These are phyloP conservation scores for Coemansia sp. DNA, from an alignment of 192 early-diverging fungal genomes.

Conservation along the genomic window DNA sequence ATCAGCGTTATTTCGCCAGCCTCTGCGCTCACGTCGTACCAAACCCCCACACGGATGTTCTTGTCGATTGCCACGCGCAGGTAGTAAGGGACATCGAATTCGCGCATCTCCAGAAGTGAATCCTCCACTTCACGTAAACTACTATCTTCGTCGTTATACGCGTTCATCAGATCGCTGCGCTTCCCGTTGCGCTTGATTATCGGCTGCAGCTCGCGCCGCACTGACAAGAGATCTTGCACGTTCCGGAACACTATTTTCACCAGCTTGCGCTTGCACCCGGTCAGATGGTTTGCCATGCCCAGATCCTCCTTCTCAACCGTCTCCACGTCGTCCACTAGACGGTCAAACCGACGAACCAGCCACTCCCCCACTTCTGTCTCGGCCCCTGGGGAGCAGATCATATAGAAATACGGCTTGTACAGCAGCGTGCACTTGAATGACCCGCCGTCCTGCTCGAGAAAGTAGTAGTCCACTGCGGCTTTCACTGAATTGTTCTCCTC, in stretches of 20 bases:
- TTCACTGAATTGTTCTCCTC: slow-evolving; percentile 64
- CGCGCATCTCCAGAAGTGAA: slow-evolving; percentile 85
- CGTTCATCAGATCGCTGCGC: slow-evolving; percentile 60
- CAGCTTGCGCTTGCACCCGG: slow-evolving; percentile 66
- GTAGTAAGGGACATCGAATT: slow-evolving; percentile 97
- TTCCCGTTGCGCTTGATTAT: slow-evolving; percentile 68
- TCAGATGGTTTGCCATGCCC: slow-evolving; percentile 85
- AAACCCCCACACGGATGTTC: slow-evolving; percentile 90
- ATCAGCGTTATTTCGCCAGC: slow-evolving; percentile 63
- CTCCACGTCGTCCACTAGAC: slow-evolving; percentile 62
- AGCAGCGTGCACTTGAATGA: slow-evolving; percentile 85
- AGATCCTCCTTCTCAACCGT: slow-evolving; percentile 82
- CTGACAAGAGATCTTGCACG: slow-evolving; percentile 72
- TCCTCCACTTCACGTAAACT: slow-evolving; percentile 56
- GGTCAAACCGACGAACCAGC: slow-evolving; percentile 69
- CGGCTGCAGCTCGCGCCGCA: slow-evolving; percentile 73
- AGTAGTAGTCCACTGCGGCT: slow-evolving; percentile 88
- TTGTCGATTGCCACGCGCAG: slow-evolving; percentile 91
- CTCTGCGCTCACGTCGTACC: slow-evolving; percentile 82
- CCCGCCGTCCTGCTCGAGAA: slow-evolving; percentile 84
- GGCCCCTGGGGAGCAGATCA: slow-evolving; percentile 74
- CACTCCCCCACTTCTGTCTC: slow-evolving; percentile 87
- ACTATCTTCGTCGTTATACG: slow-evolving; percentile 61
- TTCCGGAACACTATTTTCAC: slow-evolving; percentile 86
- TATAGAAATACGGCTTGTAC: slow-evolving; percentile 90